Evolutionary conservation across 2,329 filamentous ascomycete genomes (phyloP), one percentile per base, ranked within the genome.

Genomic region (Pestalotiopsis sp.): DNA sequence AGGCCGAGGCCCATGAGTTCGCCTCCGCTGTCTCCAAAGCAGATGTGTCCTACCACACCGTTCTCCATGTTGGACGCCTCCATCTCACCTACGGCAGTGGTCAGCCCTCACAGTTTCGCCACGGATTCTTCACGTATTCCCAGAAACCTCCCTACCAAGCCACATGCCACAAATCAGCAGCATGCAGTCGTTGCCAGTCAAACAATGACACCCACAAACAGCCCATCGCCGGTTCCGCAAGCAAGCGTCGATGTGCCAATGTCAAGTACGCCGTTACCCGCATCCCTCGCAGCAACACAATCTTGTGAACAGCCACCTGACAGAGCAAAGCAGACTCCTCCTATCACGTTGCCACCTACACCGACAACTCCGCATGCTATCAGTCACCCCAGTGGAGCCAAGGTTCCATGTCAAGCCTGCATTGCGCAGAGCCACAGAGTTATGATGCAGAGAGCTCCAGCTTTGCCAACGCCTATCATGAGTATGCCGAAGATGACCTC

Each of bases 341-440:
- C 13, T 40, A 17, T 22, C 11, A 26, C 59, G 11, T n/a, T 20
- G 10, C 64, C 57, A 4, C 59, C 65, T 1, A 70, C 68, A 30
- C 64, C 63, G 4, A 59, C 56, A 20, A 26, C 63, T 17, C 38
- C 63, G 22, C 60, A 70, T 22, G 57, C 66, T 64, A 4, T 24
- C 26, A 30, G 65, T 64, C 67, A 69, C 7, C 39, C 68, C 52
- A 65, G 67, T 26, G 30, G 67, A 7, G 64, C 71, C n/a, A 78
- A 76, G 57, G 72, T 72, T 11, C 72, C 74, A 24, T 79, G 78
- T 52, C 72, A 75, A 20, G 64, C 74, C 4, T 79, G 77, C 58
- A 66, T 71, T 5, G 74, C 74, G 61, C 76, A 78, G 38, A 77
- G 44, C 20, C 44, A 52, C 44, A 52, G 75, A 40, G 72, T 71